phyloP scores from a whole-genome alignment of 2,329 filamentous ascomycete genomes.

The Lachnellula subtilissima region DNA sequence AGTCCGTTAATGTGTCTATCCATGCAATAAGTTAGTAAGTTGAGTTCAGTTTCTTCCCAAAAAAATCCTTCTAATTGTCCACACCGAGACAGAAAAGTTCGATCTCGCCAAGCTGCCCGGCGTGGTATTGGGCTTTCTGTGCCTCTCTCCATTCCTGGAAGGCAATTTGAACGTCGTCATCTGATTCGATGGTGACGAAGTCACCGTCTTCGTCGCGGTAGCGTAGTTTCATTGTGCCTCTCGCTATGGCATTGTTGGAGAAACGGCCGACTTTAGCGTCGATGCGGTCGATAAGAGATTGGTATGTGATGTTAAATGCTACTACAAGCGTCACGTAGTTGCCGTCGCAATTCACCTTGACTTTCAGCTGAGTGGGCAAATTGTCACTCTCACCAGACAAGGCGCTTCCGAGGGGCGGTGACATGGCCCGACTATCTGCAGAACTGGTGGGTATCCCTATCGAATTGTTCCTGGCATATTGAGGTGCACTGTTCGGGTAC shows the following conservation, averaged over 20 bases:
- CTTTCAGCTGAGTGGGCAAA: conserved; percentile 76
- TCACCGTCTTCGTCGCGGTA: conserved; percentile 93
- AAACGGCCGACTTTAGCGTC: conserved; percentile 90
- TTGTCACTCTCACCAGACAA: conserved; percentile 41
- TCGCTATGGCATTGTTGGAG: conserved; percentile 77
- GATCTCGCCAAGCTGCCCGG: conserved; percentile 79
- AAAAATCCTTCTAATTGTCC: conserved; percentile 20
- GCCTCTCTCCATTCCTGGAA: conserved; percentile 92
- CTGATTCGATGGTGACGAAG: conserved; percentile 86
- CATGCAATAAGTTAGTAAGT: background rate
- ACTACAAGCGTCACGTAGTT: conserved; percentile 96
- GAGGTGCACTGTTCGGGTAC: conserved; percentile 30
- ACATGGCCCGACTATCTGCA: conserved; percentile 36
- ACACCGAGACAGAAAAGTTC: conserved; percentile 71
- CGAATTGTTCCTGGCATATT: conserved; percentile 30
- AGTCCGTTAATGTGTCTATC: background rate
- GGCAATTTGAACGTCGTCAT: conserved; percentile 93
- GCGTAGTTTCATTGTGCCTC: conserved; percentile 76
- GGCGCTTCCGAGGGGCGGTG: conserved; percentile 37
- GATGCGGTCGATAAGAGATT: conserved; percentile 89
- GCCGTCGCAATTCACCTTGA: conserved; percentile 88
- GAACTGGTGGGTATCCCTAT: conserved; percentile 28
- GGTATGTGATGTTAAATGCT: conserved; percentile 90
- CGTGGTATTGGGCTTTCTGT: conserved; percentile 54
- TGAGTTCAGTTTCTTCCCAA: conserved; percentile 6